Evolutionary conservation across 805 yeast genomes (phyloP).

Genomic region (Saccharomyces eubayanus): DNA sequence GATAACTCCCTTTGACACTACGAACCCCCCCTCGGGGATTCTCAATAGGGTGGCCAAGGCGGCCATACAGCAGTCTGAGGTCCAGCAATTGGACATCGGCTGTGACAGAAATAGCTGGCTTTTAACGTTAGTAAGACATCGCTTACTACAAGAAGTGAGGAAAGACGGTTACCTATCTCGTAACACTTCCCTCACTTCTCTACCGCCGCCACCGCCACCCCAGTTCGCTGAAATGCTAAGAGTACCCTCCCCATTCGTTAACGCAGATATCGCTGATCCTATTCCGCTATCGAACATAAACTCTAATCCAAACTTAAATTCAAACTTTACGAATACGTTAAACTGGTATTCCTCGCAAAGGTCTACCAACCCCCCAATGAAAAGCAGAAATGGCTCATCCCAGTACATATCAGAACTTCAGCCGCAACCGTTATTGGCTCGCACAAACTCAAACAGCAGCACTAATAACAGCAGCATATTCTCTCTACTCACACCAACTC

Average conservation of each 20-base stretch:
- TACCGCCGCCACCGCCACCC: conserved; percentile 18
- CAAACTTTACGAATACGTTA: background rate
- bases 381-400: conserved; percentile 22
- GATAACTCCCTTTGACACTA: conserved; percentile 57
- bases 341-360: background rate
- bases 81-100: conserved; percentile 31
- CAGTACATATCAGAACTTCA: conserved; percentile 10
- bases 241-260: background rate
- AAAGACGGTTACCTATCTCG: conserved; percentile 25
- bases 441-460: conserved; percentile 17
- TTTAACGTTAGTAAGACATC: conserved; percentile 33
- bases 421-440: conserved; percentile 7
- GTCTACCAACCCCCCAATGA: conserved; percentile 8
- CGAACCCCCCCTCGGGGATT: conserved; percentile 61
- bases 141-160: conserved; percentile 28
- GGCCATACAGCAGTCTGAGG: conserved; percentile 36
- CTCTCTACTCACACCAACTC: conserved; percentile 16
- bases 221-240: background rate
- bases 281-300: background rate
- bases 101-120: conserved; percentile 33
- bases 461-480: conserved; percentile 5
- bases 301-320: background rate
- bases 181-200: conserved; percentile 20
- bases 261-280: background rate
- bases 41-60: conserved; percentile 52